Conservation (phyloP, 441 rosid species). For the Corymbia calophylla region DNA sequence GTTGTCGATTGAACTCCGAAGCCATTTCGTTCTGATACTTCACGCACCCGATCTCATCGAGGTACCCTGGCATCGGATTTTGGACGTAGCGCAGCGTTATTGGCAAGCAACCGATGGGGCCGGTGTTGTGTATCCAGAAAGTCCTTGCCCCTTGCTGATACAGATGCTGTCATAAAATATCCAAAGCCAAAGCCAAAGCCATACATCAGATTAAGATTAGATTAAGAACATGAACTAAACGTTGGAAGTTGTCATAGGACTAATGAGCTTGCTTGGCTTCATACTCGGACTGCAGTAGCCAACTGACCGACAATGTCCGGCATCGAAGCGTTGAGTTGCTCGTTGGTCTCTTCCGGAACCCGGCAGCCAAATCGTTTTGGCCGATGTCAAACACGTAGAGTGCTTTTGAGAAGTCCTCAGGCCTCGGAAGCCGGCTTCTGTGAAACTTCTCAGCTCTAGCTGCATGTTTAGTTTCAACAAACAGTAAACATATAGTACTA, state of each 20-base stretch:
- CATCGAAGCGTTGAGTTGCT: neutral
- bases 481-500: rapidly evolving
- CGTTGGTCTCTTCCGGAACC: neutral
- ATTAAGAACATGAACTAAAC: neutral
- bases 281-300: neutral
- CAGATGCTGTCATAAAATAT: neutral
- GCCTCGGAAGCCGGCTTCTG: neutral
- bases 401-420: neutral
- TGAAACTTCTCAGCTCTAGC: neutral
- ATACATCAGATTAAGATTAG: neutral
- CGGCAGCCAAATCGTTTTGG: neutral
- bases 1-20: conserved; percentile 1
- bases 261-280: neutral
- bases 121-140: conserved; percentile 9
- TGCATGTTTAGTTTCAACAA: neutral
- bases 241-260: neutral
- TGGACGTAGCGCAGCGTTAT: neutral
- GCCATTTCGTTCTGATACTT: conserved; percentile 8
- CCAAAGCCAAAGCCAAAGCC: neutral
- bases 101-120: conserved; percentile 4
- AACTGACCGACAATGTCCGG: neutral
- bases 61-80: neutral
- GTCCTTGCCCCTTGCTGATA: conserved; percentile 5
- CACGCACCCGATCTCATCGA: neutral
- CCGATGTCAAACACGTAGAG: neutral